Evolutionary conservation across 768 basidiomycete species (phyloP).

Genomic region (Tricholoma saponaceum): DNA sequence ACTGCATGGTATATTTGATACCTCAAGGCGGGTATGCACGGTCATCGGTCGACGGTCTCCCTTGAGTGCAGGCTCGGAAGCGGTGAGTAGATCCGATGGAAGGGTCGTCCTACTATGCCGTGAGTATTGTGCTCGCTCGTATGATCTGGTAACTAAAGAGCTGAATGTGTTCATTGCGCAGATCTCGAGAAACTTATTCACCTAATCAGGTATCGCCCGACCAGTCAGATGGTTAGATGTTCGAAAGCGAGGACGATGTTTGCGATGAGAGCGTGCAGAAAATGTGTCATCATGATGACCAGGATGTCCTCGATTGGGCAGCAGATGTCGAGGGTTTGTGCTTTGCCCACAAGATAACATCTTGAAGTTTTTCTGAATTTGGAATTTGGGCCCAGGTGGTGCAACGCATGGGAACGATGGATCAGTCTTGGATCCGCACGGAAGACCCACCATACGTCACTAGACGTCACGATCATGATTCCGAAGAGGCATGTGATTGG

Average conservation of each 20-base stretch:
- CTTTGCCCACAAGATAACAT: background rate
- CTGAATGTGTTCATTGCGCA: conserved; percentile 24
- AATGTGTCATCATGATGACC: conserved; percentile 97
- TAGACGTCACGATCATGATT: conserved; percentile 38
- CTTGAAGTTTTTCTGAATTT: background rate
- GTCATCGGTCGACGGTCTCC: too few species aligned
- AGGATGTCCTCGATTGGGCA: conserved; percentile 73
- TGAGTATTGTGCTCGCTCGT: too few species aligned
- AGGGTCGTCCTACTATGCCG: too few species aligned
- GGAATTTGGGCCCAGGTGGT: conserved; percentile 48
- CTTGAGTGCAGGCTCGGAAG: too few species aligned
- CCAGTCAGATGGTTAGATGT: conserved; percentile 84
- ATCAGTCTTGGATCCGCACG: conserved; percentile 89
- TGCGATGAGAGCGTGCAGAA: conserved; percentile 91
- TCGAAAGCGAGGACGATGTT: conserved; percentile 95
- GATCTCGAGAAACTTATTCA: conserved; percentile 93
- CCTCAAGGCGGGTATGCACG: too few species aligned
- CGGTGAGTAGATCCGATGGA: too few species aligned
- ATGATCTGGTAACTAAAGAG: too few species aligned
- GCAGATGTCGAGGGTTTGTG: conserved; percentile 74
- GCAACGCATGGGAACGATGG: conserved; percentile 79
- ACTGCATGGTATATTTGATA: too few species aligned
- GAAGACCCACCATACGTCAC: conserved; percentile 80
- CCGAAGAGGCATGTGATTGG: conserved; percentile 14
- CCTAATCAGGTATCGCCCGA: conserved; percentile 71